A percentile compares a stretch with the other conserved stretches of the same genome.
Evolutionary conservation across 495 filamentous ascomycete species (phyloP).

Genomic region (Lasiosphaeria hispida): DNA sequence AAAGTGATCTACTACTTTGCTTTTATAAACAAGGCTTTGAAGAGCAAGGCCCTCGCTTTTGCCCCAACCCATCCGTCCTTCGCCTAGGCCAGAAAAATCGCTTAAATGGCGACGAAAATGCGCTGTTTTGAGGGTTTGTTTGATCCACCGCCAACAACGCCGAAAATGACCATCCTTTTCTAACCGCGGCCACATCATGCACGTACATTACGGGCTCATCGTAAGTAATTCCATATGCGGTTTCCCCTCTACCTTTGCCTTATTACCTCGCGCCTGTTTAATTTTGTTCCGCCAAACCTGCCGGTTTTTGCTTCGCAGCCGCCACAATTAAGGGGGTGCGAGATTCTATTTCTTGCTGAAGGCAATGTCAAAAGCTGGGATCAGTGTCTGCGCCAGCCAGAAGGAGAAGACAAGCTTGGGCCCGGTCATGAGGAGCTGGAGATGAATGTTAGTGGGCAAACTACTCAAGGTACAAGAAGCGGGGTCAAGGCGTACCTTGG

Average conservation of each 20-base stretch:
- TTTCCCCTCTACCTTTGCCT: too few species aligned
- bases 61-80: too few species aligned
- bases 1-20: conserved; percentile 3
- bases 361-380: conserved; percentile 55
- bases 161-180: too few species aligned
- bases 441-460: not conserved
- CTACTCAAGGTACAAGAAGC: not conserved
- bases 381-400: conserved; percentile 96
- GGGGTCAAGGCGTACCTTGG: conserved; percentile 57
- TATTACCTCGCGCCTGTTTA: not conserved
- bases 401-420: conserved; percentile 99
- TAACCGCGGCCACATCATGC: too few species aligned
- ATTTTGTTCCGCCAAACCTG: not conserved
- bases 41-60: not conserved
- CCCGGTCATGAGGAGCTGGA: conserved; percentile 90
- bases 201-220: too few species aligned
- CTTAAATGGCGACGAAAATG: too few species aligned
- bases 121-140: too few species aligned
- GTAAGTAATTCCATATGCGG: too few species aligned
- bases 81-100: too few species aligned
- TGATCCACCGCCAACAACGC: too few species aligned
- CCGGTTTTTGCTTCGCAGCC: too few species aligned
- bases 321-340: too few species aligned
- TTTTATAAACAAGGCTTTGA: not conserved
- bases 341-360: conserved; percentile 20